A percentile compares a stretch with the other conserved stretches of the same genome.
Conservation (phyloP, 306 rosid genomes). For the Inga oerstediana region DNA sequence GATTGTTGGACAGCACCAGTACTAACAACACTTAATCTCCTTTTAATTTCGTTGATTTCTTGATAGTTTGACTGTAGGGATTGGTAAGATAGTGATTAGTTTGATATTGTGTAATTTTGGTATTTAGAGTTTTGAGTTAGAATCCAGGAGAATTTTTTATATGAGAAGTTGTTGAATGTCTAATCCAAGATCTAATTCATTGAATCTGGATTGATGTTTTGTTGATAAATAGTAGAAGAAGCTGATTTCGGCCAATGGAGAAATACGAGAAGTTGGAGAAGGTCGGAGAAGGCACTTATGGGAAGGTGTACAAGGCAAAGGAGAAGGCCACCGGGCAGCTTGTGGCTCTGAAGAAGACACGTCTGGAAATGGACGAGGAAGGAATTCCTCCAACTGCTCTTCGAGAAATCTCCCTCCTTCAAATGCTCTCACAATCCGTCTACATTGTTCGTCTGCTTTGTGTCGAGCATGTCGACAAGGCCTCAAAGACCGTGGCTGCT, state of each 20-base stretch:
- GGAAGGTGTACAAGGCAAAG: slow-evolving; percentile 90
- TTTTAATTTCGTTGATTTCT: neutral
- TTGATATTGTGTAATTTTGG: neutral
- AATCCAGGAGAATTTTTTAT: neutral
- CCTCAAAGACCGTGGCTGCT: slow-evolving; percentile 37
- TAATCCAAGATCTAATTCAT: neutral
- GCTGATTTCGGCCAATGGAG: slow-evolving; percentile 50
- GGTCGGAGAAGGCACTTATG: slow-evolving; percentile 97
- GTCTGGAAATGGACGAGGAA: slow-evolving; percentile 96
- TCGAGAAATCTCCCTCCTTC: slow-evolving; percentile 88
- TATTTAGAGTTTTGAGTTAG: neutral
- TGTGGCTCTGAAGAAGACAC: slow-evolving; percentile 87
- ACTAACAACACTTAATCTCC: neutral
- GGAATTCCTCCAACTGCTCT: slow-evolving; percentile 96
- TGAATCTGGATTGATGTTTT: neutral
- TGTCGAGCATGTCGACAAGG: slow-evolving; percentile 72
- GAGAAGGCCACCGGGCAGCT: slow-evolving; percentile 76
- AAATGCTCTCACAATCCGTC: slow-evolving; percentile 88
- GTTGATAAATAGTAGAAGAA: neutral
- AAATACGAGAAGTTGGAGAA: slow-evolving; percentile 96
- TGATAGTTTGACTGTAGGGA: neutral
- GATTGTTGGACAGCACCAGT: neutral
- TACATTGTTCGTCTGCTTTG: slow-evolving; percentile 85
- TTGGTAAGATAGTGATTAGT: neutral
- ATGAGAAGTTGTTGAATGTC: neutral